Conservation (phyloP, 352 stramenopile species). For the Blastocystis sp. region DNA sequence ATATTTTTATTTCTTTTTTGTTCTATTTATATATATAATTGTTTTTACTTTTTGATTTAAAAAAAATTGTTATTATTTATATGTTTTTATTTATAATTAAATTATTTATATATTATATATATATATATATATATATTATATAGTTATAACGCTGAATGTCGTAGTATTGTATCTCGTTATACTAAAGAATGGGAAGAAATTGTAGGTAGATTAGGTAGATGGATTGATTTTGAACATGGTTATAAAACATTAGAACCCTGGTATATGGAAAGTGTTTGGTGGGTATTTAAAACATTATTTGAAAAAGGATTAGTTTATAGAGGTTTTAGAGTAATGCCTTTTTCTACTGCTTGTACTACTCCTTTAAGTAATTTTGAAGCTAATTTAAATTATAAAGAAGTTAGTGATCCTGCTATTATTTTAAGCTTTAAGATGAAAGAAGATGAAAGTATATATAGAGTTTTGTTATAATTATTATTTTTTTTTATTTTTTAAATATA, state of each 20-base stretch:
- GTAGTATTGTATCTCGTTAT: conserved; percentile 86
- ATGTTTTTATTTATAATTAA: too few relatives aligned
- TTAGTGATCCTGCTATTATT: conserved; percentile 83
- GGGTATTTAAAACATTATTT: conserved; percentile 91
- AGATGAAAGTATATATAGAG: conserved; percentile 42
- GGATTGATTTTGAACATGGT: conserved; percentile 99
- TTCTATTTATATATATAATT: too few relatives aligned
- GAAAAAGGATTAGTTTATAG: conserved; percentile 94
- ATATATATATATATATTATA: too few relatives aligned
- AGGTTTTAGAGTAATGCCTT: conserved; percentile 90
- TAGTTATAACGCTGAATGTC: conserved; percentile 93
- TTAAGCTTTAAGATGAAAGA: conserved; percentile 65
- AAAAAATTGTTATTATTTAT: too few relatives aligned
- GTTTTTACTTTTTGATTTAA: too few relatives aligned
- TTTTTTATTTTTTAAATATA: neutral
- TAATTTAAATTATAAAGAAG: conserved; percentile 95
- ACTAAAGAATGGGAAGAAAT: conserved; percentile 91
- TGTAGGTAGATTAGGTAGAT: conserved; percentile 84
- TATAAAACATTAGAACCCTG: conserved; percentile 98
- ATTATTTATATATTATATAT: too few relatives aligned
- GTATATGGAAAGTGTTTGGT: conserved; percentile 99
- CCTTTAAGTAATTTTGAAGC: conserved; percentile 98
- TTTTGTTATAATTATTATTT: neutral
- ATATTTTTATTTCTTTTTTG: neutral
- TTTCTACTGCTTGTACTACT: conserved; percentile 84